A percentile compares a stretch with the other conserved stretches of the same genome.
phyloP scores from a whole-genome alignment of 2,329 filamentous ascomycete genomes.

The Diaporthe helianthi region DNA sequence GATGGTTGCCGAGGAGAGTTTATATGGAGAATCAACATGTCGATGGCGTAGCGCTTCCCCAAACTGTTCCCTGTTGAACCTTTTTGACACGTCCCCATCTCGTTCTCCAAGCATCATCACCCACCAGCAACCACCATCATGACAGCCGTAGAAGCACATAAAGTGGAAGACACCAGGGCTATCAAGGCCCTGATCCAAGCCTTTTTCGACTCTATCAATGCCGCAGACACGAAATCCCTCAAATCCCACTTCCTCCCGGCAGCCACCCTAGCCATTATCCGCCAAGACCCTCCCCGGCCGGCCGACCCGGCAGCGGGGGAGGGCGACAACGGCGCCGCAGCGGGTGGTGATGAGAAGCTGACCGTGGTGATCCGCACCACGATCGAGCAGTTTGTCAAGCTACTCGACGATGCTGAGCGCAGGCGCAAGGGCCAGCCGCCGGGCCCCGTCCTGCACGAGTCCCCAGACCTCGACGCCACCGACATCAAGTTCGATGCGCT shows the following conservation, averaged over 20 bases:
- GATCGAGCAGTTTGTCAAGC: slow-evolving; percentile 31
- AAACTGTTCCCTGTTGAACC: not conserved
- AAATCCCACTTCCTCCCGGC: slow-evolving; percentile 27
- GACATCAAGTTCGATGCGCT: slow-evolving; percentile 28
- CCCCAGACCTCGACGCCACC: slow-evolving; percentile 24
- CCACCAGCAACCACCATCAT: slow-evolving; percentile 13
- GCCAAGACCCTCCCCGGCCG: slow-evolving; percentile 29
- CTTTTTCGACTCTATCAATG: slow-evolving; percentile 33
- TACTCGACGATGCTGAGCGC: slow-evolving; percentile 29
- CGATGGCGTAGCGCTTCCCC: slow-evolving; percentile 16
- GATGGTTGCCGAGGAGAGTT: slow-evolving; percentile 14
- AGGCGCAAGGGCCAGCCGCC: slow-evolving; percentile 21
- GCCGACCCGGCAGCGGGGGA: not conserved
- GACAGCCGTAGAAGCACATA: slow-evolving; percentile 23
- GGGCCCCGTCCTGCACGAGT: slow-evolving; percentile 27
- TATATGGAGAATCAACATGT: slow-evolving; percentile 16
- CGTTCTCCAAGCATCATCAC: not conserved
- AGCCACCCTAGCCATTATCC: slow-evolving; percentile 30
- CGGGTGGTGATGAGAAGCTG: slow-evolving; percentile 11
- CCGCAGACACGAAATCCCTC: slow-evolving; percentile 28
- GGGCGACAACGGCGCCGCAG: no score
- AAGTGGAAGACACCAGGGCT: slow-evolving; percentile 17
- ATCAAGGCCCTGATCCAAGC: slow-evolving; percentile 33
- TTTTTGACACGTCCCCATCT: slow-evolving; percentile 11
- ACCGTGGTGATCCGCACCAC: slow-evolving; percentile 28